Evolutionary conservation across 495 filamentous ascomycete genomes (phyloP), one percentile per base, ranked within the genome.

Genomic region (Apiosordaria backusii): DNA sequence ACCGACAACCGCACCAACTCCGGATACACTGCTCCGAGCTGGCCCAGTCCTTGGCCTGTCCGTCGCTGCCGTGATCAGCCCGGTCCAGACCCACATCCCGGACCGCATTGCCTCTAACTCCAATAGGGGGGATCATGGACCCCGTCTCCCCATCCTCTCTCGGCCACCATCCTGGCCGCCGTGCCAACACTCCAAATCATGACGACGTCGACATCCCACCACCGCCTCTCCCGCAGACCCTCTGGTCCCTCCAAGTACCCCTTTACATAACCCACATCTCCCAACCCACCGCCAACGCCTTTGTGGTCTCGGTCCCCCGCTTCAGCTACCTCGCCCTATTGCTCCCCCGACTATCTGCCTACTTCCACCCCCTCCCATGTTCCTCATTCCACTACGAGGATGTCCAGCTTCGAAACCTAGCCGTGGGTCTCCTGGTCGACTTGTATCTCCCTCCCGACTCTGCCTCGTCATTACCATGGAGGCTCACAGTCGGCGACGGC

Each of bases 361-460:
- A 95, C 83, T 98, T 93, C 79, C 74, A 74, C 52, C 74, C 80
- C 0, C 78, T 22, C 21, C n/a, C 86, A 1, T 90, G 82, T 66
- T 84, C 96, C 22, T 96, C 94, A 71, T 99, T 75, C 88, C 93
- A 70, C 75, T 93, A 80, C 89, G 96, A 87, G 89, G 92, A 90
- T 80, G 76, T 85, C 62, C 73, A 78, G 23, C 72, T 85, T 50
- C 85, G 85, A 72, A 86, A 97, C 76, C 90, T 96, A 65, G 90
- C 94, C 2, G 78, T 94, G 29, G 95, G 96, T 9, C 82, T 99
- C 22, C 84, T 98, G 26, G 92, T 90, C 73, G 95, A 99, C 76
- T 85, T 98, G 15, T 97, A 84, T 64, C 81, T 85, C 57, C 75
- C 73, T 18, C 53, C 53, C 19, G 53, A 21, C 9, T 18, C 16